Conservation (phyloP, 345 rosid genomes). For the Acer yangbiense region DNA sequence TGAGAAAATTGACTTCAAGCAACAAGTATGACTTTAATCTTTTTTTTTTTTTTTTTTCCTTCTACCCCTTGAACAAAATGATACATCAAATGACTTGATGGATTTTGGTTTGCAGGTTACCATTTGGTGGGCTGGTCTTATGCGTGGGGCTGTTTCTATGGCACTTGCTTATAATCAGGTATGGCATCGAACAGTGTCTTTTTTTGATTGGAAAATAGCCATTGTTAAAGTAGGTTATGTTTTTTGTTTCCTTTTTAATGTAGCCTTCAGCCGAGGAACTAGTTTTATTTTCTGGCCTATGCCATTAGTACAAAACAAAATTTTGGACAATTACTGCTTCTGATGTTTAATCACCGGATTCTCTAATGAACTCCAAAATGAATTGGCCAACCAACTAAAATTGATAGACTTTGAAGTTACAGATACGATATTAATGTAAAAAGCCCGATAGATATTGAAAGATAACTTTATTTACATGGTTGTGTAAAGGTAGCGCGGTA, state of each 20-base stretch:
- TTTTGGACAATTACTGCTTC: not conserved
- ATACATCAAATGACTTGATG: slow-evolving; percentile 1
- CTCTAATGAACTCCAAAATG: not conserved
- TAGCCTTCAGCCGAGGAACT: not conserved
- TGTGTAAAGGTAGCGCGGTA: not conserved
- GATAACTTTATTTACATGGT: not conserved
- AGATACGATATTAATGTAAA: not conserved
- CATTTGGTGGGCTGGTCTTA: slow-evolving; percentile 99
- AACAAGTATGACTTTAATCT: slow-evolving; percentile 54
- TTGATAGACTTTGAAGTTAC: not conserved
- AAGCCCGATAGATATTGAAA: not conserved
- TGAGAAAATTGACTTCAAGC: slow-evolving; percentile 60
- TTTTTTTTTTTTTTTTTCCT: not conserved
- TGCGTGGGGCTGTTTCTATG: slow-evolving; percentile 97
- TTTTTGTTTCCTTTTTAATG: not conserved
- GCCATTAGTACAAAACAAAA: not conserved
- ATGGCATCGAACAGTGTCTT: slow-evolving; percentile 5
- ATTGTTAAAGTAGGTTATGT: not conserved
- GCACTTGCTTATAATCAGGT: slow-evolving; percentile 99
- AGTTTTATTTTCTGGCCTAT: not conserved
- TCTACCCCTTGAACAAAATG: not conserved
- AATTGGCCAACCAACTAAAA: slow-evolving; percentile 1
- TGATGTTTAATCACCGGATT: not conserved
- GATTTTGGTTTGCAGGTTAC: slow-evolving; percentile 49
- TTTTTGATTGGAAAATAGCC: not conserved